These are phyloP conservation scores for Beauveria sp. DNA, from an alignment of 2,329 filamentous ascomycete species.

Conservation along the genomic window DNA sequence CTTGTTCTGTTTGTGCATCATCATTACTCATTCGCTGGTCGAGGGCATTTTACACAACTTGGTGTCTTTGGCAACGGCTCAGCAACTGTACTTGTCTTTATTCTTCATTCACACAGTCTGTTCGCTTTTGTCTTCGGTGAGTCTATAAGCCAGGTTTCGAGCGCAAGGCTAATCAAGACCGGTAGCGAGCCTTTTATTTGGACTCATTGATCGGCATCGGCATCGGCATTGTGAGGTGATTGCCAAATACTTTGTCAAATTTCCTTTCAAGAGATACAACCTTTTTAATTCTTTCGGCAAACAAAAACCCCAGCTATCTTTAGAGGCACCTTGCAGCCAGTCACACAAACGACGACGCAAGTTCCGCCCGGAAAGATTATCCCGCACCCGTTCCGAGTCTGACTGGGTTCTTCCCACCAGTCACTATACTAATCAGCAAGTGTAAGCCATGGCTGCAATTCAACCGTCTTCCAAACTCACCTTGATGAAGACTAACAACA, in stretches of 20 bases:
- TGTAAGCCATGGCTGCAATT: conserved; percentile 2
- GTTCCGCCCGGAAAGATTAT: neutral
- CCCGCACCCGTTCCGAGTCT: neutral
- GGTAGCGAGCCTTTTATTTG: no score
- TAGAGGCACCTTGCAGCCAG: no score
- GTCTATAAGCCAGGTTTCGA: no score
- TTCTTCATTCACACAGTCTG: neutral
- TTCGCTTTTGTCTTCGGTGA: no score
- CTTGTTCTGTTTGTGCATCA: conserved; percentile 15
- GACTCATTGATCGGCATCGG: no score
- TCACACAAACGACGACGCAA: no score
- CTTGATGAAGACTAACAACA: neutral
- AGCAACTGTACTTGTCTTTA: neutral
- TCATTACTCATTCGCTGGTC: conserved; percentile 14
- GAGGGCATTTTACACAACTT: neutral
- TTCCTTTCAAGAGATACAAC: no score
- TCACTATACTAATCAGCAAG: neutral
- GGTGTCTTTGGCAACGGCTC: neutral
- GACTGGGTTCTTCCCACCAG: neutral
- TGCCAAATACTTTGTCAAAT: no score
- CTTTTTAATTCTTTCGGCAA: no score
- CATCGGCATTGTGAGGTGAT: no score
- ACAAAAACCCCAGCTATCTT: no score
- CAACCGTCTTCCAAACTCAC: neutral
- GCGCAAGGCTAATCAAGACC: no score